Base-by-base conservation (phyloP, 768 basidiomycete species). In the Tulasnella sp. region DNA sequence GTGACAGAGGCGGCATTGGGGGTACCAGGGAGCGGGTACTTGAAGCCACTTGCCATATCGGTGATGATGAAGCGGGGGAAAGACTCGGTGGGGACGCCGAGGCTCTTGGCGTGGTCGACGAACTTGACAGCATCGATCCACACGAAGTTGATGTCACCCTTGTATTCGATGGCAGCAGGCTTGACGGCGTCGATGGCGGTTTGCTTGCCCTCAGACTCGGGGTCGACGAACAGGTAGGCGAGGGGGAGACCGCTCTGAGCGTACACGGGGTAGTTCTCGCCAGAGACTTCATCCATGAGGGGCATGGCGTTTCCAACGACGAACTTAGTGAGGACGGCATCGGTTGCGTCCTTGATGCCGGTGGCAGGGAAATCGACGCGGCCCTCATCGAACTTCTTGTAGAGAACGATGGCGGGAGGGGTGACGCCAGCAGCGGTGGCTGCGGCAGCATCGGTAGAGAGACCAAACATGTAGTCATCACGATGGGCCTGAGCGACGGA, bases 101-200 rank as follows among this genome's bases (percentile, higher is more conserved):
- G 80, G 1, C 89, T 87, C 72, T 91, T 92, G 65, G 85, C 96
- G 74, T 99, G 96, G 67, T 98, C 94, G 66, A 81, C 82, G 66
- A 92, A 99, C 71, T 92, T 92, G 74, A 85, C 74, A 22, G 91
- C 92, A 70, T 99, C 96, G 66, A 99, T 98, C 84, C 85, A 94
- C 62, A 98, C 94, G 70, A 97, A 96, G 83, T 96, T 96, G 69
- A 98, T 68, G 73, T 89, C 84, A 66, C 82, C 79, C 73, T 88
- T 91, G 77, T 80, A 81, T 68, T 83, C 80, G 53, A 81, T 74
- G 5, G 96, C 96, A 53, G 94, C 70, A 8, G 90, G 83, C 65
- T 76, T 81, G 65, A 97, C 69, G 42, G 76, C 71, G 24, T 82
- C 81, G 63, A 94, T 79, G 50, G 83, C 71, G 29, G 75, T 74